Conservation (phyloP, 2,329 filamentous ascomycete genomes). For the Tolypocladium sp. region DNA sequence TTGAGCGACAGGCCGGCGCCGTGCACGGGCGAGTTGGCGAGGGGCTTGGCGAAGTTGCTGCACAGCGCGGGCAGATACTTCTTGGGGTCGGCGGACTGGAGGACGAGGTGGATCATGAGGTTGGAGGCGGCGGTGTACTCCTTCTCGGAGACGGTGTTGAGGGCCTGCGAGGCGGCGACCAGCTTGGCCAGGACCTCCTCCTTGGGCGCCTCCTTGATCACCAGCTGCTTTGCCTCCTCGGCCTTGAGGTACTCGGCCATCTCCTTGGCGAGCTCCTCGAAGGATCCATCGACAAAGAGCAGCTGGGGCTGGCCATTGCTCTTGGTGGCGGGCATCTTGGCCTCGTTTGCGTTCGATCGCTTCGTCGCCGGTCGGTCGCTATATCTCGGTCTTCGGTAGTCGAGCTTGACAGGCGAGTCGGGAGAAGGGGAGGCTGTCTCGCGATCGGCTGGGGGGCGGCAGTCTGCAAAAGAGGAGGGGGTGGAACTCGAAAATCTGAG, state of each 20-base stretch:
- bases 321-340: slow-evolving; percentile 21
- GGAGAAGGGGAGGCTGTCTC: slow-evolving; percentile 9
- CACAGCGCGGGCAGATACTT: slow-evolving; percentile 84
- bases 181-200: slow-evolving; percentile 87
- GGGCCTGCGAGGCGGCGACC: slow-evolving; percentile 64
- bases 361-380: slow-evolving; percentile 9
- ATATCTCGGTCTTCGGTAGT: slow-evolving; percentile 1
- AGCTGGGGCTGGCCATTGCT: slow-evolving; percentile 45
- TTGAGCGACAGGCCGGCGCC: slow-evolving; percentile 80
- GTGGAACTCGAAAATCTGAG: slow-evolving; percentile 18
- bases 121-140: slow-evolving; percentile 96
- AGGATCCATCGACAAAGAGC: slow-evolving; percentile 80
- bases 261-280: slow-evolving; percentile 87
- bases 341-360: slow-evolving; percentile 6
- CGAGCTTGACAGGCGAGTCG: slow-evolving; percentile 2
- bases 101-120: slow-evolving; percentile 85
- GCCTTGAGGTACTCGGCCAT: slow-evolving; percentile 90
- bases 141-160: slow-evolving; percentile 88
- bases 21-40: slow-evolving; percentile 77
- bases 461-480: slow-evolving; percentile 8
- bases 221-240: slow-evolving; percentile 66
- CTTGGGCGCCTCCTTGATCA: slow-evolving; percentile 59
- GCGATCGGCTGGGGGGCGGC: slow-evolving; percentile 8
- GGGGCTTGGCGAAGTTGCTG: slow-evolving; percentile 78
- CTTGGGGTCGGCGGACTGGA: slow-evolving; percentile 76